phyloP scores from a whole-genome alignment of 352 stramenopile genomes.

The Phytophthora palmivora region DNA sequence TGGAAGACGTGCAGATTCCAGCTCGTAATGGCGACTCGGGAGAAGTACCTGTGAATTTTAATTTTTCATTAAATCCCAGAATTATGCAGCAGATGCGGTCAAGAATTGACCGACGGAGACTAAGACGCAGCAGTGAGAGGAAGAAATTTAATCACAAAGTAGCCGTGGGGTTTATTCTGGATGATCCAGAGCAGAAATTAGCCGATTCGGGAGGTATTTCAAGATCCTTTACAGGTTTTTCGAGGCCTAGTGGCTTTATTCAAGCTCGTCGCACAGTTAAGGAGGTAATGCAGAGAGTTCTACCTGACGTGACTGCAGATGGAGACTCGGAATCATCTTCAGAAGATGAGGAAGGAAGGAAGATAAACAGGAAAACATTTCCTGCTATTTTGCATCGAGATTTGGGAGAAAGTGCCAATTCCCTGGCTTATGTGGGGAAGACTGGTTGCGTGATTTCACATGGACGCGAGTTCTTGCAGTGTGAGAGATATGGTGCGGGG shows the following conservation, averaged over 20 bases:
- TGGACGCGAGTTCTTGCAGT: slow-evolving; percentile 54
- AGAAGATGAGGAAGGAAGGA: slow-evolving; percentile 24
- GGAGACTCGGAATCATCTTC: slow-evolving; percentile 16
- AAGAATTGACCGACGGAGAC: slow-evolving; percentile 44
- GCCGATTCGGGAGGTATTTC: neutral
- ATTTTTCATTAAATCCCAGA: slow-evolving; percentile 51
- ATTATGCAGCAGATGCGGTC: slow-evolving; percentile 52
- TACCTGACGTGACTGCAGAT: slow-evolving; percentile 7
- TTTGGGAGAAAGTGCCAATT: slow-evolving; percentile 46
- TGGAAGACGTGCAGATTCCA: slow-evolving; percentile 27
- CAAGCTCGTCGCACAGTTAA: slow-evolving; percentile 33
- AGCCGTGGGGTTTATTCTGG: slow-evolving; percentile 56
- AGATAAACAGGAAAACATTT: slow-evolving; percentile 6
- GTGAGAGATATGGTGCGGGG: slow-evolving; percentile 57
- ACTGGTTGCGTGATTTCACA: slow-evolving; percentile 61
- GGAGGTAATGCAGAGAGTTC: slow-evolving; percentile 34
- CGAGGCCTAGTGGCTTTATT: slow-evolving; percentile 7
- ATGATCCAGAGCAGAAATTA: slow-evolving; percentile 16
- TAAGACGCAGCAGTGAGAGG: slow-evolving; percentile 37
- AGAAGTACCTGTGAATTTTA: slow-evolving; percentile 39
- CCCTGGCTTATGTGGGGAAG: slow-evolving; percentile 64
- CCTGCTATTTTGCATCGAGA: slow-evolving; percentile 42
- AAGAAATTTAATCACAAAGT: slow-evolving; percentile 57
- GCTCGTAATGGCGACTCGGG: neutral
- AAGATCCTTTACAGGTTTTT: slow-evolving; percentile 9